These are phyloP conservation scores for Globisporangium orthogonon DNA, from an alignment of 352 stramenopile genomes.

Conservation along the genomic window DNA sequence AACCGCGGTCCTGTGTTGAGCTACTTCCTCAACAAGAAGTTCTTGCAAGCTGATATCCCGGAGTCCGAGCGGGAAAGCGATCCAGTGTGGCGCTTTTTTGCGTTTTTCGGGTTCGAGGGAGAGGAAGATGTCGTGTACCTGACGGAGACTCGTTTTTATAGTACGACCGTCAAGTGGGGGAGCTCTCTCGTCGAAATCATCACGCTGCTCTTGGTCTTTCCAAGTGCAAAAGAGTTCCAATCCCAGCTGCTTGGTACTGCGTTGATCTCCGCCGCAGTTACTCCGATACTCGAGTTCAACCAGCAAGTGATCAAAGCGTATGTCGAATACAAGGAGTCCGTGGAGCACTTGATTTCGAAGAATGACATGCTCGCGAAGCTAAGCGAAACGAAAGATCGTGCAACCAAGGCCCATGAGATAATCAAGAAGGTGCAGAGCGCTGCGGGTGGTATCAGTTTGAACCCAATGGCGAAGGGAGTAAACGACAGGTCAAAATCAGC, in stretches of 20 bases:
- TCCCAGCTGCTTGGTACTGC: conserved; percentile 22
- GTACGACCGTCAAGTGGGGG: conserved; percentile 40
- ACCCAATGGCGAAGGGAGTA: background rate
- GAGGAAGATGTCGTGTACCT: conserved; percentile 51
- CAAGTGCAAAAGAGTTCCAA: conserved; percentile 6
- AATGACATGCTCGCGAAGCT: conserved; percentile 18
- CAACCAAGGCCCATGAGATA: conserved; percentile 1
- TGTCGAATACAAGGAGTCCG: conserved; percentile 36
- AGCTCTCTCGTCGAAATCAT: conserved; percentile 44
- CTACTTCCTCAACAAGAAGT: conserved; percentile 57
- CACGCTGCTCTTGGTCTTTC: conserved; percentile 31
- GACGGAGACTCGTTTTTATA: conserved; percentile 39
- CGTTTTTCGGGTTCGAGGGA: conserved; percentile 19
- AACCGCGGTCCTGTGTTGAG: conserved; percentile 50
- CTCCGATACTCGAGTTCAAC: conserved; percentile 45
- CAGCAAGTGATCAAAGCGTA: conserved; percentile 48
- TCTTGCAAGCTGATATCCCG: conserved; percentile 48
- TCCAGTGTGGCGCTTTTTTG: conserved; percentile 41
- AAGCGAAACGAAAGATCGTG: conserved; percentile 11
- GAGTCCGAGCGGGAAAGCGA: conserved; percentile 48
- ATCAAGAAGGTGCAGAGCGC: conserved; percentile 1
- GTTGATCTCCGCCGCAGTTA: conserved; percentile 30
- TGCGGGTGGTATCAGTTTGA: background rate
- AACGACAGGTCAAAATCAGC: background rate
- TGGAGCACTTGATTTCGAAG: conserved; percentile 21